Evolutionary conservation across 441 rosid genomes (phyloP).

Genomic region (Macaranga tanarius): DNA sequence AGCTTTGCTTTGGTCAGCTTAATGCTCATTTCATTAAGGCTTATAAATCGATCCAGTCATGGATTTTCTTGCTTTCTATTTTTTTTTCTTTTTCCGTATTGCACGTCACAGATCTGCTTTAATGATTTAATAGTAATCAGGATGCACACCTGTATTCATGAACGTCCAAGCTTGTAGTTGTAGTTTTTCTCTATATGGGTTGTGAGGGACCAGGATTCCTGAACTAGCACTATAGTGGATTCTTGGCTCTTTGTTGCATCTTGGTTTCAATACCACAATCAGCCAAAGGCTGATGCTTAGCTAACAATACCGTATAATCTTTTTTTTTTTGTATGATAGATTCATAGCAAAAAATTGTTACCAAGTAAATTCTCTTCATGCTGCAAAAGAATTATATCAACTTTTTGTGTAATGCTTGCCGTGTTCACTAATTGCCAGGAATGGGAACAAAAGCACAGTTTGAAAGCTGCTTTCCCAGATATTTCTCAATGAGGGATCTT

Average conservation of each 20-base stretch:
- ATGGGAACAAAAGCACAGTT: slow-evolving; percentile 87
- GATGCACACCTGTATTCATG: not conserved
- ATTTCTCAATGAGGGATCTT: slow-evolving; percentile 83
- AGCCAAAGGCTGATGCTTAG: not conserved
- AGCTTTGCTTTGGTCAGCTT: too few species aligned
- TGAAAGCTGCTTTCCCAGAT: slow-evolving; percentile 64
- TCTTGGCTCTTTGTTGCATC: not conserved
- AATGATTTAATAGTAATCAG: slow-evolving; percentile 1
- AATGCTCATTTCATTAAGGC: too few species aligned
- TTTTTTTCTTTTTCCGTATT: not conserved
- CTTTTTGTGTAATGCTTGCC: not conserved
- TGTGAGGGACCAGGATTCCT: not conserved
- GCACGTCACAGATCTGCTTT: not conserved
- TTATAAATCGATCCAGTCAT: too few species aligned
- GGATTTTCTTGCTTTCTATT: not conserved
- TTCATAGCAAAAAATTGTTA: too few species aligned
- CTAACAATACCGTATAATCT: not conserved
- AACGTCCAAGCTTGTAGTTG: not conserved
- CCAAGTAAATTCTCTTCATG: not conserved
- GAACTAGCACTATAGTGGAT: not conserved
- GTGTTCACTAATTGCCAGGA: slow-evolving; percentile 42
- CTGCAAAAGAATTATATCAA: not conserved
- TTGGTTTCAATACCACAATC: not conserved
- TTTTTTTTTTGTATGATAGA: too few species aligned
- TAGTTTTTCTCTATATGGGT: not conserved